Evolutionary conservation across 768 basidiomycete genomes (phyloP).

Genomic region (Mycena indigotica): DNA sequence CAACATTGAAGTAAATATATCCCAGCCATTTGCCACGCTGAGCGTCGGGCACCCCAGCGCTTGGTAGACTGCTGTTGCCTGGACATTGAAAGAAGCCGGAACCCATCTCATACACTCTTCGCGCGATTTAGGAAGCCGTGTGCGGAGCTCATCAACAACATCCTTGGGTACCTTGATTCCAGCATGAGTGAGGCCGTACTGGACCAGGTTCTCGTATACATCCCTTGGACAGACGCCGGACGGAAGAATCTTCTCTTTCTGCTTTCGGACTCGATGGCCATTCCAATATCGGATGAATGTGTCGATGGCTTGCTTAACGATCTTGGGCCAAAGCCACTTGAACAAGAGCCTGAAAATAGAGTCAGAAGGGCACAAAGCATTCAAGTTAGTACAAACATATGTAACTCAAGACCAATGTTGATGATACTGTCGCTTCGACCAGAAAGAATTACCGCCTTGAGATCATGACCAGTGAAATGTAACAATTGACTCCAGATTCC

Average conservation of each 20-base stretch:
- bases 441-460: background rate
- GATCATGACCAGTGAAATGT: background rate
- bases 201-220: constrained; percentile 1
- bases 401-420: background rate
- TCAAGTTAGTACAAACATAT: background rate
- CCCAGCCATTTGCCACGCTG: too few species aligned
- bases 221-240: constrained; percentile 6
- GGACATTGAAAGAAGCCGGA: too few species aligned
- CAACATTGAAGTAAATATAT: too few species aligned
- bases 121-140: background rate
- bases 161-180: background rate
- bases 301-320: background rate
- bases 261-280: background rate
- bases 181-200: constrained; percentile 3
- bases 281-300: constrained; percentile 2
- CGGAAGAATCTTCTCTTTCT: constrained; percentile 4
- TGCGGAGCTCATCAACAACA: constrained; percentile 4
- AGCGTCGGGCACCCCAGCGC: too few species aligned
- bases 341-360: background rate
- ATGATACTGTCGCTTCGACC: background rate
- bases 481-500: constrained; percentile 20
- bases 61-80: too few species aligned
- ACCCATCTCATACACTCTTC: constrained; percentile 10
- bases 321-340: background rate
- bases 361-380: background rate